Percentiles rank a stretch among this genome's conserved stretches.
These are phyloP conservation scores for Blastobotrys apis DNA, from an alignment of 1,139 yeast species.

Conservation along the genomic window DNA sequence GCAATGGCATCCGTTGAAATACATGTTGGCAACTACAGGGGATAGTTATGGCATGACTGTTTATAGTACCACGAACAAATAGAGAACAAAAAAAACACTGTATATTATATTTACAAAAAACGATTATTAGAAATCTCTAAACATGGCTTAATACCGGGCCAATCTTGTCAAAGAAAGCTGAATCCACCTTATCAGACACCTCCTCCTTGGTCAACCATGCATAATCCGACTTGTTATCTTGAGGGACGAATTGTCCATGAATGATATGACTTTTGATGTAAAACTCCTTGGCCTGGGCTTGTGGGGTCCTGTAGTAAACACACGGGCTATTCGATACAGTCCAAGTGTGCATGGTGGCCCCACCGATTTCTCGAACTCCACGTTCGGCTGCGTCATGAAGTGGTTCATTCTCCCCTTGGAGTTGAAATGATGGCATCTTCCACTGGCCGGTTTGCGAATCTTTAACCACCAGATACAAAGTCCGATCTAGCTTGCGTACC, in stretches of 20 bases:
- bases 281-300: conserved; percentile 46
- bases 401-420: conserved; percentile 41
- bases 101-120: conserved; percentile 8
- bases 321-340: conserved; percentile 86
- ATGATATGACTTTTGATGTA: conserved; percentile 83
- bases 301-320: conserved; percentile 46
- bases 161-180: conserved; percentile 47
- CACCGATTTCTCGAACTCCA: conserved; percentile 70
- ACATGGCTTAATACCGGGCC: conserved; percentile 26
- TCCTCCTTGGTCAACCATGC: conserved; percentile 89
- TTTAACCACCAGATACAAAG: conserved; percentile 68
- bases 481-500: conserved; percentile 74
- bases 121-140: conserved; percentile 13
- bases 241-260: conserved; percentile 74
- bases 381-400: conserved; percentile 72
- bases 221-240: conserved; percentile 43
- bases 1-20: conserved; percentile 34
- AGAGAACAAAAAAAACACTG: neutral
- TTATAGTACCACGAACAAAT: conserved; percentile 3
- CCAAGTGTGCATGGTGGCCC: conserved; percentile 75
- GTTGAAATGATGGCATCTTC: conserved; percentile 70
- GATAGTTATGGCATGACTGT: conserved; percentile 24
- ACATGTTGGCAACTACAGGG: conserved; percentile 32
- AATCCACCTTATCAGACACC: conserved; percentile 50
- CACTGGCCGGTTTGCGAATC: conserved; percentile 45